Percentiles rank a stretch among this genome's conserved stretches.
These are phyloP conservation scores for Grosmannia clavigera DNA, from an alignment of 2,329 filamentous ascomycete species.

Conservation along the genomic window DNA sequence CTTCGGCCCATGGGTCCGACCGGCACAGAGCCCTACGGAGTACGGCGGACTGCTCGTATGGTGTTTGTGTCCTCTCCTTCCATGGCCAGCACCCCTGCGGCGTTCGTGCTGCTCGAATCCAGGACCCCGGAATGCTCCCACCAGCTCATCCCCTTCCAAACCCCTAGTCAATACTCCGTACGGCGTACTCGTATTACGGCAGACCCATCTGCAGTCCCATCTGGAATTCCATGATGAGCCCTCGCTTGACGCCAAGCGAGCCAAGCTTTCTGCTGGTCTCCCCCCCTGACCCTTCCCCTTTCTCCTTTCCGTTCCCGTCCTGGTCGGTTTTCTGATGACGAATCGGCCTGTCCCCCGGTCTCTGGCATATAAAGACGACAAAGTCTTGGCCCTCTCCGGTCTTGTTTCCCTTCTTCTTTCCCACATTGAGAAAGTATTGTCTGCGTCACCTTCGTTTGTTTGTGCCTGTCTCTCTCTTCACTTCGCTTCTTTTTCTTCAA, in stretches of 20 bases:
- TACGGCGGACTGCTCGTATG: no score
- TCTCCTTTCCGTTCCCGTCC: neutral
- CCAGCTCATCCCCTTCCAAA: no score
- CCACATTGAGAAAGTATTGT: neutral
- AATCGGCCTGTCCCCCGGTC: neutral
- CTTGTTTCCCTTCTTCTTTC: constrained; percentile 5
- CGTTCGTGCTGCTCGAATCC: neutral
- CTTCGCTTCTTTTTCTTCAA: constrained; percentile 21
- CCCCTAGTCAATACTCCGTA: no score
- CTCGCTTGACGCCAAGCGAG: neutral
- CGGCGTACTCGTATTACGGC: no score
- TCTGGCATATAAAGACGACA: neutral
- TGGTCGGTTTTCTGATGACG: no score
- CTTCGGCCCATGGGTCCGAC: no score
- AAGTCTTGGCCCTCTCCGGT: constrained; percentile 30
- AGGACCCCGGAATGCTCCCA: neutral
- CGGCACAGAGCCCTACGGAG: no score
- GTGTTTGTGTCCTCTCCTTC: no score
- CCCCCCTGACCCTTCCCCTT: neutral
- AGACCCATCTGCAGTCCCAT: no score
- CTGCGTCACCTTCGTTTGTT: neutral
- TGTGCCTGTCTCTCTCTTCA: constrained; percentile 17
- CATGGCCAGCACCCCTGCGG: neutral
- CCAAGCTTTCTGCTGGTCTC: neutral
- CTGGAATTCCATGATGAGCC: no score